phyloP scores from a whole-genome alignment of 2,329 filamentous ascomycete species.

The Colletotrichum sp. region DNA sequence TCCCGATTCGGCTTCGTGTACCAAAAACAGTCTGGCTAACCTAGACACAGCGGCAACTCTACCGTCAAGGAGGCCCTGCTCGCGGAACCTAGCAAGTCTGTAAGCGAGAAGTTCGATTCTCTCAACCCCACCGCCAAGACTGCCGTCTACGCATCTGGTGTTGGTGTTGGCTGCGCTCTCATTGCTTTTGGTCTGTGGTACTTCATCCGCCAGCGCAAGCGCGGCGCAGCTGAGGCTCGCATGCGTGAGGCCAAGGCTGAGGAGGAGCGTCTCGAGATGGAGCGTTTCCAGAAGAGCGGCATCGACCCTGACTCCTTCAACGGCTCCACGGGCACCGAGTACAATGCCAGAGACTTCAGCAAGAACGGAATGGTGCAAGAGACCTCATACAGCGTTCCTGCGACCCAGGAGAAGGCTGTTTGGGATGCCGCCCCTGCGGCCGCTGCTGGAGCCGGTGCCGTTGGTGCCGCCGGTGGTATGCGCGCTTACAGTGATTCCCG shows the following conservation, averaged over 20 bases:
- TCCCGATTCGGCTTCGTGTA: background rate
- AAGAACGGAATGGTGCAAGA: slow-evolving; percentile 30
- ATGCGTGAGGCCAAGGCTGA: slow-evolving; percentile 48
- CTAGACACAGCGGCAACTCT: slow-evolving; percentile 57
- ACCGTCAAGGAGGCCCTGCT: slow-evolving; percentile 53
- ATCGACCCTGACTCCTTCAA: slow-evolving; percentile 53
- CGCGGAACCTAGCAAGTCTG: slow-evolving; percentile 43
- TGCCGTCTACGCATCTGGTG: slow-evolving; percentile 56
- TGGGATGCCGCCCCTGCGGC: slow-evolving; percentile 26
- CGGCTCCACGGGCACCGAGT: slow-evolving; percentile 39
- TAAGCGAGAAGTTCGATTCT: slow-evolving; percentile 59
- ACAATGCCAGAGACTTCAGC: slow-evolving; percentile 36
- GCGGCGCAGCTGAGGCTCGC: slow-evolving; percentile 56
- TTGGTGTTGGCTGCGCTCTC: slow-evolving; percentile 48
- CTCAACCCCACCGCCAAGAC: slow-evolving; percentile 56
- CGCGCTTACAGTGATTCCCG: slow-evolving; percentile 6
- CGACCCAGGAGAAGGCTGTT: slow-evolving; percentile 31
- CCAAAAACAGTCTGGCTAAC: slow-evolving; percentile 21
- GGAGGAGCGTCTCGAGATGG: slow-evolving; percentile 56
- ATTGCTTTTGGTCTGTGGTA: slow-evolving; percentile 51
- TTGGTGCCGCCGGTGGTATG: slow-evolving; percentile 3
- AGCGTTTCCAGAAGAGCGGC: slow-evolving; percentile 52
- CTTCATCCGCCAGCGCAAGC: slow-evolving; percentile 60
- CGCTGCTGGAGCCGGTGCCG: slow-evolving; percentile 21
- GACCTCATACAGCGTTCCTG: slow-evolving; percentile 36